Conservation (phyloP, 2,329 filamentous ascomycete genomes). For the Colletotrichum sp. region DNA sequence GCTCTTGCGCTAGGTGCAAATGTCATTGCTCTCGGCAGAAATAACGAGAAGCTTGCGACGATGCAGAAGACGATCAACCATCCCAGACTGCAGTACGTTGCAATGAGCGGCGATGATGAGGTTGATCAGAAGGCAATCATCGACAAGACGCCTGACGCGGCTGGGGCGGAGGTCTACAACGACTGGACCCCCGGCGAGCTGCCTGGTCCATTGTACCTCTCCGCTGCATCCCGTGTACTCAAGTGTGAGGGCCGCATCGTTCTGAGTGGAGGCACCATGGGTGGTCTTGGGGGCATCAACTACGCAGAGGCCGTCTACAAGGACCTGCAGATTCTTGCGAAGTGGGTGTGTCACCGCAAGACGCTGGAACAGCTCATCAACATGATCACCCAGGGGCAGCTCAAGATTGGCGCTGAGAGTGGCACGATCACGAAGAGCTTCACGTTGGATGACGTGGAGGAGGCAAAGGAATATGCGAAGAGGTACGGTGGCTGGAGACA, state of each 20-base stretch:
- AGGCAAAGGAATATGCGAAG: background rate
- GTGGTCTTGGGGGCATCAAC: background rate
- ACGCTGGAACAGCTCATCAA: background rate
- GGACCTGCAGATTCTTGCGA: background rate
- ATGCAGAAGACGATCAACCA: background rate
- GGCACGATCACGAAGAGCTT: background rate
- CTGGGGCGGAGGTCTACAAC: background rate
- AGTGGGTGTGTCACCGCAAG: background rate
- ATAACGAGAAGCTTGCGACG: slow-evolving; percentile 24
- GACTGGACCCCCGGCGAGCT: background rate
- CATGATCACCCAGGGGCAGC: background rate
- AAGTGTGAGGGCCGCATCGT: background rate
- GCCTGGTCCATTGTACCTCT: background rate
- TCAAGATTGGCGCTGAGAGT: background rate
- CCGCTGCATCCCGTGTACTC: background rate
- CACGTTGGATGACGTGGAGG: fast-evolving
- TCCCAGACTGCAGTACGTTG: background rate
- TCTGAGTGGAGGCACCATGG: background rate
- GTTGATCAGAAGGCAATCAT: background rate
- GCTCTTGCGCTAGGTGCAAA: slow-evolving; percentile 55
- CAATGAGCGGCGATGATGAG: background rate
- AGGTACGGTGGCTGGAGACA: background rate
- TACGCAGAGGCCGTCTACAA: background rate
- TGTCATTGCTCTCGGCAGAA: slow-evolving; percentile 57
- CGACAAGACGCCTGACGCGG: background rate